These are phyloP conservation scores for Sporothrix brasiliensis DNA, from an alignment of 2,329 filamentous ascomycete genomes.

Conservation along the genomic window DNA sequence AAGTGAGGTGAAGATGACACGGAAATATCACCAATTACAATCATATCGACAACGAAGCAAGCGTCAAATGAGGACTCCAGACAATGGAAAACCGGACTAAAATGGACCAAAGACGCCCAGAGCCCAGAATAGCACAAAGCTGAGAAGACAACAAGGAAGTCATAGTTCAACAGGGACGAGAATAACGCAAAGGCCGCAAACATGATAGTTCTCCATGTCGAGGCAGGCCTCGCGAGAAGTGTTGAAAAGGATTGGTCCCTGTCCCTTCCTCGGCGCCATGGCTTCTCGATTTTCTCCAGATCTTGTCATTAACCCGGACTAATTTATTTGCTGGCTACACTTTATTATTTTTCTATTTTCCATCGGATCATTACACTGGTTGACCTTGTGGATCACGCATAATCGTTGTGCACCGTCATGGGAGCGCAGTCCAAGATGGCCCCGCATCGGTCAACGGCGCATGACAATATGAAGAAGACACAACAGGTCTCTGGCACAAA, in stretches of 20 bases:
- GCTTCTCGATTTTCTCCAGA: neutral
- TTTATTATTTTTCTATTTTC: conserved; percentile 9
- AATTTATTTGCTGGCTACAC: neutral
- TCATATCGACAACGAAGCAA: conserved; percentile 19
- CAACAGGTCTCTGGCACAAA: conserved; percentile 18
- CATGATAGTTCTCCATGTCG: neutral
- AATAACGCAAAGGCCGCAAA: conserved; percentile 1
- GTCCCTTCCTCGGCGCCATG: conserved; percentile 3
- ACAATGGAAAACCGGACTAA: neutral
- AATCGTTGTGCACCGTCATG: conserved; percentile 3
- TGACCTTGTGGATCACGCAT: conserved; percentile 4
- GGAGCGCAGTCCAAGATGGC: conserved; percentile 19
- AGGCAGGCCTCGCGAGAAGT: neutral
- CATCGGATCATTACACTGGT: neutral
- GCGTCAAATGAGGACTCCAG: neutral
- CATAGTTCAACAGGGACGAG: neutral
- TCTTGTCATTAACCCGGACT: neutral
- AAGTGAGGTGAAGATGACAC: conserved; percentile 21
- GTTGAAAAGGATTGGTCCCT: neutral
- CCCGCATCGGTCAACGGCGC: conserved; percentile 27
- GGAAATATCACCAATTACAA: conserved; percentile 22
- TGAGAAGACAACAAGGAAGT: neutral
- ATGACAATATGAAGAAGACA: conserved; percentile 21
- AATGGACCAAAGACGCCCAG: conserved; percentile 9
- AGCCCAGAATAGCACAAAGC: neutral